Base-by-base conservation (phyloP, 1,284 basidiomycete genomes). In the Ustilago lituana region DNA sequence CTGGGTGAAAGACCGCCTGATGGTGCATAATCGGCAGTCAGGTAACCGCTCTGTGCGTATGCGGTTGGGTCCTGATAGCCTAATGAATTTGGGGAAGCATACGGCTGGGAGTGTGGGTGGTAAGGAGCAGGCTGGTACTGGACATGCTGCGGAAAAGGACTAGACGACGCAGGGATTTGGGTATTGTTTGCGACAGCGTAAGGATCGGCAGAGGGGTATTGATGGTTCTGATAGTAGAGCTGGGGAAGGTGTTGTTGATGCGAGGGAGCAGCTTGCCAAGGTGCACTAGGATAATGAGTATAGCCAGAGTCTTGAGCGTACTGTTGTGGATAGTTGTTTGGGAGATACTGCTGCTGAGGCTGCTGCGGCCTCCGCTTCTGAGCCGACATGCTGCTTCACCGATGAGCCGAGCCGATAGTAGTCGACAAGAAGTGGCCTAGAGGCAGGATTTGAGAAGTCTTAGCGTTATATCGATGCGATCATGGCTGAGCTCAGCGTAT, bases 321-420 rank as follows among this genome's bases (percentile, higher is more conserved):
- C 14, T 44, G 53, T 33, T 60, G 61, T 8, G 31, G 14, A 38
- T 35, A 17, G 17, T 55, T 17, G 17, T 55, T 17, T 12, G 10
- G 36, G 3, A 54, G 26, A 19, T 55, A 40, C 12, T 45, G 56
- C 31, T 53, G 53, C 27, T 58, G 58, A 41, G 50, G 48, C 48
- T 51, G 52, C 11, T 50, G 47, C 5, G 35, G 36, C 37, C 56
- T 22, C 10, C 60, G 55, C 7, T 41, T 36, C 19, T 39, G 47
- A 23, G 40, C 64, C 38, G 68, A 71, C 68, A 71, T 71, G 46
- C 14, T 50, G 37, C 14, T n/a, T 14, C 19, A 19, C 10, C 19
- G 23, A 24, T 19, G 12, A n/a, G 6, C 15, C 26, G 17, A 20
- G 22, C 12, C 27, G 32, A 22, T 24, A 15, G 32, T 9, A 20